Percentiles rank a stretch among this genome's conserved stretches.
phyloP scores from a whole-genome alignment of 495 filamentous ascomycete genomes.

The Penicillium robsamsonii region DNA sequence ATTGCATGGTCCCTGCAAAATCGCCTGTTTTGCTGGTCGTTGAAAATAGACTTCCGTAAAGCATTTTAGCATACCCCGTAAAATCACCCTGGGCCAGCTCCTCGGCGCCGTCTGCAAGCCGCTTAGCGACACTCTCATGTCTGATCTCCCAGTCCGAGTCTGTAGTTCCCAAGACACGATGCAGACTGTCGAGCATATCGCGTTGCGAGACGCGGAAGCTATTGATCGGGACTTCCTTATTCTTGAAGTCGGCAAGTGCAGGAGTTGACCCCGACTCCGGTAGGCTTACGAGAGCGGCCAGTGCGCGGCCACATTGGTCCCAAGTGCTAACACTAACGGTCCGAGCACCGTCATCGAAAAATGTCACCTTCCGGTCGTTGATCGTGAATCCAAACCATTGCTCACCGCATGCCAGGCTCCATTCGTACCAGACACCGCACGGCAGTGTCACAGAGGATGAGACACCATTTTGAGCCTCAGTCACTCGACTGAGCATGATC shows the following conservation, averaged over 20 bases:
- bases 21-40: conserved; percentile 39
- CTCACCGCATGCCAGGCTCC: conserved; percentile 34
- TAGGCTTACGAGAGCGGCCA: conserved; percentile 44
- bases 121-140: conserved; percentile 40
- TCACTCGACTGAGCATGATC: background rate
- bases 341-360: conserved; percentile 50
- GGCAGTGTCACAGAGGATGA: conserved; percentile 49
- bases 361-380: conserved; percentile 34
- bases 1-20: conserved; percentile 32
- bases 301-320: conserved; percentile 43
- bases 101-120: conserved; percentile 41
- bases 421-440: conserved; percentile 57
- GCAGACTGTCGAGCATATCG: conserved; percentile 53
- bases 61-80: conserved; percentile 20
- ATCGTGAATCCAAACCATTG: conserved; percentile 49
- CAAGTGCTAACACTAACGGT: conserved; percentile 41
- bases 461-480: conserved; percentile 42
- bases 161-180: conserved; percentile 50
- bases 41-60: conserved; percentile 55
- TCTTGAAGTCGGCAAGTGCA: conserved; percentile 34
- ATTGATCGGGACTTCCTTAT: conserved; percentile 41
- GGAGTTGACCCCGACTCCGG: conserved; percentile 25
- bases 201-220: conserved; percentile 50
- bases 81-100: conserved; percentile 41
- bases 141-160: conserved; percentile 55